These are phyloP conservation scores for Fusarium tuaranense DNA, from an alignment of 2,329 filamentous ascomycete genomes.

Conservation along the genomic window DNA sequence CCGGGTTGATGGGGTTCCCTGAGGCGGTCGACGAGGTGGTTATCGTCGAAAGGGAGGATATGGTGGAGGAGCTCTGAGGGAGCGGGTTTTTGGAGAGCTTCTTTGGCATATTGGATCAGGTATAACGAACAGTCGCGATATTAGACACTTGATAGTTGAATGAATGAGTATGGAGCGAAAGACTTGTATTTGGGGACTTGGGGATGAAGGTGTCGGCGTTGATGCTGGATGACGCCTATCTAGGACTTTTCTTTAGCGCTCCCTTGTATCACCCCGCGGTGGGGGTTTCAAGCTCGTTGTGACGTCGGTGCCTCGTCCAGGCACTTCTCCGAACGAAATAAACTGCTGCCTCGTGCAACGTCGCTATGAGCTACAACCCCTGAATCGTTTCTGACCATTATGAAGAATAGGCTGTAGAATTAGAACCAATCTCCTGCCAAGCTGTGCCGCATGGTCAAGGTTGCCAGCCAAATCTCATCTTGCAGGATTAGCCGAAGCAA, in stretches of 20 bases:
- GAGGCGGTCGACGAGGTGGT: slow-evolving; percentile 43
- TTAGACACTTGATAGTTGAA: neutral
- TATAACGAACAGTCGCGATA: neutral
- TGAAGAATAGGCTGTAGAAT: neutral
- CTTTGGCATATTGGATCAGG: slow-evolving; percentile 44
- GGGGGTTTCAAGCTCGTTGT: neutral
- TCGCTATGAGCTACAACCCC: neutral
- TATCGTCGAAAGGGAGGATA: slow-evolving; percentile 36
- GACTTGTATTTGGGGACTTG: neutral
- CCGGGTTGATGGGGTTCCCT: slow-evolving; percentile 53
- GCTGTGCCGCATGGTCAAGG: neutral
- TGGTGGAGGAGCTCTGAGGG: slow-evolving; percentile 33
- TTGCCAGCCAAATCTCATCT: neutral
- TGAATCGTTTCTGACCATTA: neutral
- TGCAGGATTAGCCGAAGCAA: neutral
- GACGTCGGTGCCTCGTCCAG: slow-evolving; percentile 1
- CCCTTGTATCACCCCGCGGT: slow-evolving; percentile 14
- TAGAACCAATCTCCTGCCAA: neutral
- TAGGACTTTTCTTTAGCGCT: slow-evolving; percentile 17
- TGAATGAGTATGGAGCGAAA: neutral
- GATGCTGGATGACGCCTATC: slow-evolving; percentile 6
- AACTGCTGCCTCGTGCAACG: neutral
- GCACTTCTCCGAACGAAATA: neutral
- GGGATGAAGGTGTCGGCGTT: slow-evolving; percentile 17
- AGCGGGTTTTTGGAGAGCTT: slow-evolving; percentile 48